Conservation (phyloP, 2,329 filamentous ascomycete species). For the Colletotrichum chlorophyti region DNA sequence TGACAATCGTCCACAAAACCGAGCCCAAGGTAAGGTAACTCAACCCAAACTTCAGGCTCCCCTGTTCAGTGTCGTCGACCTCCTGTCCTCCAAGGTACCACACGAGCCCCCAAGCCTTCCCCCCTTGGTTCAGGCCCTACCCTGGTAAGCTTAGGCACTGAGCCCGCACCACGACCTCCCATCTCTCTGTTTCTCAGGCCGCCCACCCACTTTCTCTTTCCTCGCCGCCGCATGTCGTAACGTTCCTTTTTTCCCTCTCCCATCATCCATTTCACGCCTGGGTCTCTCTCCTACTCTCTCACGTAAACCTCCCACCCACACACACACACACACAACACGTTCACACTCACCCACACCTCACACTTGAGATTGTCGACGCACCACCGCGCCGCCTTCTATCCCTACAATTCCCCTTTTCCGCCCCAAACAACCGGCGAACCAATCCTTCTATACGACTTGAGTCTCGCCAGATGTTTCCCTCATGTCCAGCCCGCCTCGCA, state of each 20-base stretch:
- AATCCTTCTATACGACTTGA: conserved; percentile 35
- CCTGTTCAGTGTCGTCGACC: neutral
- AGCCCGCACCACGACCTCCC: neutral
- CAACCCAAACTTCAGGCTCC: conserved; percentile 16
- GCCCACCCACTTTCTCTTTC: conserved; percentile 22
- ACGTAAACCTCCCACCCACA: conserved; percentile 7
- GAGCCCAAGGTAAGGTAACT: no score
- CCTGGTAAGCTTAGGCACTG: neutral
- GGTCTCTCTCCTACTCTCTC: no score
- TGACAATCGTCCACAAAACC: no score
- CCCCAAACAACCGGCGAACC: conserved; percentile 32
- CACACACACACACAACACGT: conserved; percentile 4
- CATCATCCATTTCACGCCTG: no score
- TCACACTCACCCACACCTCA: conserved; percentile 2
- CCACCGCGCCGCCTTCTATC: conserved; percentile 14
- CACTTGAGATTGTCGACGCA: conserved; percentile 4
- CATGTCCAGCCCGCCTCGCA: conserved; percentile 61
- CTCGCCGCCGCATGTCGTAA: conserved; percentile 11
- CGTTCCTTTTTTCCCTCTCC: conserved; percentile 19
- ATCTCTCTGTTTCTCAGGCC: neutral
- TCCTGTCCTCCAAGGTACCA: no score
- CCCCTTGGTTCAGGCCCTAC: neutral
- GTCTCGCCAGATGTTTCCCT: conserved; percentile 60
- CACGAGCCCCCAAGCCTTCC: no score
- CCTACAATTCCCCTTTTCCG: conserved; percentile 24